Base-by-base conservation (phyloP, 148 eudicot genomes). In the Linanthus parryae region DNA sequence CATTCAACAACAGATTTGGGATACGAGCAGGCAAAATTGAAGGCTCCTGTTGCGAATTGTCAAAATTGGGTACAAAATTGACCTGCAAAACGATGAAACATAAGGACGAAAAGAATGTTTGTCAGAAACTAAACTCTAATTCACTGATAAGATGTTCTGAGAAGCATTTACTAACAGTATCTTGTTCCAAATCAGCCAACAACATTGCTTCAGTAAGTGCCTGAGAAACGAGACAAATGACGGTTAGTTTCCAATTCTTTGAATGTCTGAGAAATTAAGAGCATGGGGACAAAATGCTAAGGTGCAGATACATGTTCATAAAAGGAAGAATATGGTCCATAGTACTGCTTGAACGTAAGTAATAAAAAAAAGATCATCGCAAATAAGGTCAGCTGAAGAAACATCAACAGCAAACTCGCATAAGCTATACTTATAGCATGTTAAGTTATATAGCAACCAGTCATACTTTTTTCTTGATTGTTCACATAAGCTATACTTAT, bases 141-240 rank as follows among this genome's bases (percentile, higher is more conserved):
- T 5, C 13, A 62, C 21, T 36, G 27, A 37, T 5, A 16, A 34
- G 21, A 51, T 39, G 36, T 21, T 30, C 28, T 52, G 44, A 17
- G 27, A 3, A 44, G 60, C 34, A 67, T n/a, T 47, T 46, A 79
- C 95, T 44, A 5, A 92, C 98, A 21, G 98, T 92, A 70, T 92
- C 78, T 52, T 70, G 86, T 11, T 92, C 98, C 63, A 92, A 54
- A 73, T 92, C 98, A 47, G 98, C 82, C 85, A 92, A 59, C 46
- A 92, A 62, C 98, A 92, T 87, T 50, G 89, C 90, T 75, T 92
- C 98, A 28, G 90, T 42, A 47, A 92, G 81, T 59, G 96, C 90
- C 98, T 92, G 83, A 70, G 74, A 58, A 67, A 56, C 44, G 45
- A 54, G 49, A n/a, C n/a, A n/a, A n/a, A n/a, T n/a, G n/a, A n/a